Evolutionary conservation across 2,329 filamentous ascomycete genomes (phyloP).

Genomic region (Geoglossum cookeanum): DNA sequence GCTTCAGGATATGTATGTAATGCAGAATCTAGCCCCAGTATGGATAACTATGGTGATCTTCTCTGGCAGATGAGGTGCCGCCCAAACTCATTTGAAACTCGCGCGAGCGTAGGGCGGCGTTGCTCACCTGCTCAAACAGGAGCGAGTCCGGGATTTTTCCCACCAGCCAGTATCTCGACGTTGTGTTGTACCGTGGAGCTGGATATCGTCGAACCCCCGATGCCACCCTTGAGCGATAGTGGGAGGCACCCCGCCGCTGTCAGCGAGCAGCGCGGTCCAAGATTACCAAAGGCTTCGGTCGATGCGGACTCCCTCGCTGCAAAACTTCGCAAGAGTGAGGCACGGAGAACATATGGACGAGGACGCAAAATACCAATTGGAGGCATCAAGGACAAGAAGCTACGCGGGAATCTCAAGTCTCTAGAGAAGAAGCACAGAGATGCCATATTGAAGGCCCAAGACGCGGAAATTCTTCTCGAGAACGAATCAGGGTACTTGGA

Average conservation of each 20-base stretch:
- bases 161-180: not conserved
- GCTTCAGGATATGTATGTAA: too few relatives aligned
- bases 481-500: conserved; percentile 74
- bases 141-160: not conserved
- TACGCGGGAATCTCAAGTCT: conserved; percentile 57
- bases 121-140: not conserved
- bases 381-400: conserved; percentile 70
- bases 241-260: not conserved
- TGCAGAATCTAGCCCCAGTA: too few relatives aligned
- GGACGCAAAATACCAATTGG: conserved; percentile 57
- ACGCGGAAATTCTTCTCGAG: conserved; percentile 86
- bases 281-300: conserved; percentile 12
- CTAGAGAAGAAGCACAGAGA: conserved; percentile 70
- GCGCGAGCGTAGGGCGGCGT: not conserved
- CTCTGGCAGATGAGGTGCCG: too few relatives aligned
- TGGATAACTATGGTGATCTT: too few relatives aligned
- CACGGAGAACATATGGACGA: conserved; percentile 65
- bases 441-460: conserved; percentile 69
- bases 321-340: conserved; percentile 24
- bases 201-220: not conserved
- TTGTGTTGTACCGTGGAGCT: not conserved
- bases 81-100: not conserved
- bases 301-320: conserved; percentile 16
- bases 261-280: not conserved
- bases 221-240: not conserved